phyloP scores from a whole-genome alignment of 2,329 filamentous ascomycete species.

The Septoria petroselini region DNA sequence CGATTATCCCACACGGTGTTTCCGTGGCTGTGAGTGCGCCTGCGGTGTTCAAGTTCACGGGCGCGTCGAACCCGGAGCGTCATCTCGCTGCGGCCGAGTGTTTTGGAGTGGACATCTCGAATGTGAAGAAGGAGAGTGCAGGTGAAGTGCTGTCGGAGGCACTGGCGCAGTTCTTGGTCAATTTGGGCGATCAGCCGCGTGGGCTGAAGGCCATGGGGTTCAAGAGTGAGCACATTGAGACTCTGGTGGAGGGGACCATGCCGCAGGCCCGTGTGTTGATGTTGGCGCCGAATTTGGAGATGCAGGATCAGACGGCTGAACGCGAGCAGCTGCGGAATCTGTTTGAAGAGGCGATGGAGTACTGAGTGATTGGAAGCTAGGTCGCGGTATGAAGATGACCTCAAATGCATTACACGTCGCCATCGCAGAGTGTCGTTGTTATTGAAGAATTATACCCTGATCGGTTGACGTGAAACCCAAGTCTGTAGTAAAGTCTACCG shows the following conservation, averaged over 20 bases:
- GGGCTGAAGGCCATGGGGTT: conserved; percentile 86
- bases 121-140: conserved; percentile 83
- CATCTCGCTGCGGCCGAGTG: conserved; percentile 85
- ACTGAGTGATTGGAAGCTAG: conserved; percentile 31
- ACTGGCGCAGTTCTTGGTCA: conserved; percentile 72
- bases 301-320: conserved; percentile 46
- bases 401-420: too few relatives aligned
- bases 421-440: too few relatives aligned
- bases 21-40: conserved; percentile 91
- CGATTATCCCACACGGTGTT: conserved; percentile 93
- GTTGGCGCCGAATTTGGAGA: conserved; percentile 75
- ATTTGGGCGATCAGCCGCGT: conserved; percentile 83
- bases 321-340: conserved; percentile 48
- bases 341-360: conserved; percentile 50
- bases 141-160: conserved; percentile 86
- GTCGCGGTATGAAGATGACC: too few relatives aligned
- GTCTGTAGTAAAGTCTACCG: conserved; percentile 1
- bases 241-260: conserved; percentile 87
- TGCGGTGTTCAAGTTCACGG: conserved; percentile 91
- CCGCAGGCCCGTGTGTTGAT: conserved; percentile 88
- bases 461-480: too few relatives aligned
- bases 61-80: conserved; percentile 82
- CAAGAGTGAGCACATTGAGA: conserved; percentile 68
- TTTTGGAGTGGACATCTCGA: conserved; percentile 84
- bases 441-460: too few relatives aligned